Base-by-base conservation (phyloP, 441 rosid species). In the Pelargonium citronellum region DNA sequence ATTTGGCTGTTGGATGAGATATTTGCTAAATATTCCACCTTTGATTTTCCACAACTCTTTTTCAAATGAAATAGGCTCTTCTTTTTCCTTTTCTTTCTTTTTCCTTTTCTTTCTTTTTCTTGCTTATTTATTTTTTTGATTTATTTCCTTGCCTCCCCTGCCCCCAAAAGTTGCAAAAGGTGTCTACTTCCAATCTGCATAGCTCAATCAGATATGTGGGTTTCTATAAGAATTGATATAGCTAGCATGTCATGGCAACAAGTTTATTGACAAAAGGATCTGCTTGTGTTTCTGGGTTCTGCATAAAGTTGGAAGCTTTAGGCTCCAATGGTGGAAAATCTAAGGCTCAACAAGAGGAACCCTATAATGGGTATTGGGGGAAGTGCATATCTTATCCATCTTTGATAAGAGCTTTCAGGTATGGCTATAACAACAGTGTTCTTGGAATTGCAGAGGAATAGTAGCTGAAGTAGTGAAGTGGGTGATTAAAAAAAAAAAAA, bases 381-480 rank as follows among this genome's bases (percentile, higher is more conserved):
- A 1, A 43, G 10, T 43, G 47, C 10, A 5, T 43, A 43, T 22
- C 24, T 22, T 46, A 46, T 46, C 11, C 13, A 46, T 46, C 53
- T 46, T 46, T 9, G 53, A 46, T 11, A 11, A 46, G 53, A 46
- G 53, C 53, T 46, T 11, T 8, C 10, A 46, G 53, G 2, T 46
- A 46, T 46, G 53, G 53, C 13, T 46, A 12, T 46, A 12, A 46
- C 12, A 11, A 46, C 53, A 2, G 53, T 9, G 53, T 46, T 46
- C 53, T 46, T 46, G 53, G 53, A 46, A 46, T 46, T 46, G 53
- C 53, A 46, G 53, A 46, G 53, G 53, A 46, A 46, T 13, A 46
- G 53, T 46, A 46, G 53, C 13, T 46, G 53, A 46, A 46, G 24
- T 22, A 22, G 24, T 22, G 24, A 22, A 22, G 51, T 46, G 51